Conservation (phyloP, 306 rosid species). For the Cucumis cinereus region DNA sequence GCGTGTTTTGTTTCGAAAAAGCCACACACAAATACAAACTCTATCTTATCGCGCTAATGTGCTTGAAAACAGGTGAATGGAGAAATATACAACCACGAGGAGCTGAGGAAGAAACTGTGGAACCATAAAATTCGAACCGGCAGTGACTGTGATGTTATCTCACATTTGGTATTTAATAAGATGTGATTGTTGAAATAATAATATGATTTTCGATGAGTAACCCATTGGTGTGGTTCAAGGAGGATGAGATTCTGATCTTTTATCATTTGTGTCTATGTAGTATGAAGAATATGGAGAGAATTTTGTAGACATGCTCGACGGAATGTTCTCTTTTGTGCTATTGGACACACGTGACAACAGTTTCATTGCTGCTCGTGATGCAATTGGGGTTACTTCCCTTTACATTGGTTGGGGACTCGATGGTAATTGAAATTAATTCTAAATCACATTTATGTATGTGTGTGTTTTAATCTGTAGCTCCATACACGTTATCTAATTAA, state of each 20-base stretch:
- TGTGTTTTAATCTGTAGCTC: not conserved
- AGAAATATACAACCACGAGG: constrained; percentile 90
- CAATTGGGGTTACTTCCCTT: constrained; percentile 81
- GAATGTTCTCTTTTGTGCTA: constrained; percentile 80
- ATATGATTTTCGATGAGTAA: not conserved
- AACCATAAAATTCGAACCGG: constrained; percentile 74
- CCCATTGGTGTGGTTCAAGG: not conserved
- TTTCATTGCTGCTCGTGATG: constrained; percentile 87
- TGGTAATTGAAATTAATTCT: constrained; percentile 25
- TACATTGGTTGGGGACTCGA: constrained; percentile 95
- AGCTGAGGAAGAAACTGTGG: constrained; percentile 52
- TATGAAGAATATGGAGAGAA: constrained; percentile 85
- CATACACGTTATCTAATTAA: not conserved
- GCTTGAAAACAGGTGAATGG: constrained; percentile 58
- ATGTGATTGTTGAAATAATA: not conserved
- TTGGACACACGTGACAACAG: constrained; percentile 91
- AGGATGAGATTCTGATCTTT: not conserved
- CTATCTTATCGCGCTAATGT: not conserved
- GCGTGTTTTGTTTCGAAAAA: not conserved
- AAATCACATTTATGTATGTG: not conserved
- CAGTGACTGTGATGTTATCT: constrained; percentile 94
- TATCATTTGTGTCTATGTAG: constrained; percentile 23
- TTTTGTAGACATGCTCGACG: constrained; percentile 84
- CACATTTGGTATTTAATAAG: constrained; percentile 49
- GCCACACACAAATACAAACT: not conserved